phyloP scores from a whole-genome alignment of 2,329 filamentous ascomycete species.

The Ophiosphaerella narmari region DNA sequence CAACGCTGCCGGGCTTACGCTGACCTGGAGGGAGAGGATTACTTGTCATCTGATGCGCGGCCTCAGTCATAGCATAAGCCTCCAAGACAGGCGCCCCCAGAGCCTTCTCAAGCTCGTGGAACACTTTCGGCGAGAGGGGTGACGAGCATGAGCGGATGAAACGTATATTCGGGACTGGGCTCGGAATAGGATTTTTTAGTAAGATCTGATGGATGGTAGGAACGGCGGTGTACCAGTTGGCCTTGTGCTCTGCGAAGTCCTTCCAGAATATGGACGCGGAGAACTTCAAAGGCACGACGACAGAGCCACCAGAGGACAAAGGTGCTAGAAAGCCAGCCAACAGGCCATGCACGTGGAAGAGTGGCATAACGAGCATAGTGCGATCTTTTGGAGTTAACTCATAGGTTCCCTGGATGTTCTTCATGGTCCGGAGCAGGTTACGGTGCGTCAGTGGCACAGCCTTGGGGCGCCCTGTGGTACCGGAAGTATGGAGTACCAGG shows the following conservation, averaged over 20 bases:
- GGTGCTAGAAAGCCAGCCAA: slow-evolving; percentile 81
- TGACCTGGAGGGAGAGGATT: slow-evolving; percentile 66
- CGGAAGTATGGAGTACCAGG: slow-evolving; percentile 80
- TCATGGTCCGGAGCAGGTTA: slow-evolving; percentile 82
- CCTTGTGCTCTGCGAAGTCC: slow-evolving; percentile 73
- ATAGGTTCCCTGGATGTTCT: slow-evolving; percentile 80
- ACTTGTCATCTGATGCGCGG: slow-evolving; percentile 82
- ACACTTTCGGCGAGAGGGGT: slow-evolving; percentile 78
- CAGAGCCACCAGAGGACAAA: slow-evolving; percentile 74
- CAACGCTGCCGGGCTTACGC: slow-evolving; percentile 81
- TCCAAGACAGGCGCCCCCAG: slow-evolving; percentile 83
- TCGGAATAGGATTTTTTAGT: slow-evolving; percentile 72
- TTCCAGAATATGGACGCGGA: slow-evolving; percentile 82
- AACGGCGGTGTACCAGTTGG: slow-evolving; percentile 93
- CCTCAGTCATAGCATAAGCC: slow-evolving; percentile 93
- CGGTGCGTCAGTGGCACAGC: slow-evolving; percentile 79
- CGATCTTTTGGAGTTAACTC: slow-evolving; percentile 71
- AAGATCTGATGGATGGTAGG: slow-evolving; percentile 91
- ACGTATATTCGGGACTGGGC: slow-evolving; percentile 71
- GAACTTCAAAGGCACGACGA: slow-evolving; percentile 78
- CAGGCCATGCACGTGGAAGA: slow-evolving; percentile 90
- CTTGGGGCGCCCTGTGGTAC: slow-evolving; percentile 84
- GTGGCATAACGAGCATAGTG: slow-evolving; percentile 86
- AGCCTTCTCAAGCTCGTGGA: slow-evolving; percentile 75
- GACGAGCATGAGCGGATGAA: slow-evolving; percentile 90